Percentiles rank a stretch among this genome's conserved stretches.
Evolutionary conservation across 78 protist species (phyloP).

Genomic region (Dictyostelium firmibasis): DNA sequence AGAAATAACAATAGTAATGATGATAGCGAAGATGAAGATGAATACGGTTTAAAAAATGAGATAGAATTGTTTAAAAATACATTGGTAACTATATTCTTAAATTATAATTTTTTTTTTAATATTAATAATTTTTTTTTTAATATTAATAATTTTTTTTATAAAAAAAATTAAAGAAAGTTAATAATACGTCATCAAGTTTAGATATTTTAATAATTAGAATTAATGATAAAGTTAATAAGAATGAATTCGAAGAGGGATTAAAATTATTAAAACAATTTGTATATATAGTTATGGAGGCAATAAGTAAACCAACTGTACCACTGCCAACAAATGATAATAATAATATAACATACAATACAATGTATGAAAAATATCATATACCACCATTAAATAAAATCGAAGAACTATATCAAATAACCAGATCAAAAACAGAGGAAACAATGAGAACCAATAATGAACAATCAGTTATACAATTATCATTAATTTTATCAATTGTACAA

Average conservation of each 20-base stretch:
- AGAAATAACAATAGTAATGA: not conserved
- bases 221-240: constrained; percentile 32
- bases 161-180: constrained; percentile 4
- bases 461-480: not conserved
- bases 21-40: not conserved
- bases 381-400: constrained; percentile 62
- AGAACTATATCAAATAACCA: constrained; percentile 42
- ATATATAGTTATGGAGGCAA: constrained; percentile 14
- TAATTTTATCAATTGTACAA: constrained; percentile 37
- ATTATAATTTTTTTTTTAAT: not conserved
- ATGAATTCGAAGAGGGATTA: constrained; percentile 29
- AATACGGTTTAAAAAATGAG: constrained; percentile 18
- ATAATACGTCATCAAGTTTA: constrained; percentile 32
- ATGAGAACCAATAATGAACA: constrained; percentile 17
- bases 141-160: not conserved
- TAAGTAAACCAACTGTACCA: not conserved
- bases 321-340: not conserved
- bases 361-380: constrained; percentile 25
- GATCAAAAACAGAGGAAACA: constrained; percentile 34
- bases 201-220: constrained; percentile 48
- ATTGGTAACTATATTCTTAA: not conserved
- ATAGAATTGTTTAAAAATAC: constrained; percentile 11
- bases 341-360: not conserved
- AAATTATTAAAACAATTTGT: constrained; percentile 53
- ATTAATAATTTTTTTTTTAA: not conserved